Evolutionary conservation across 257 asterid genomes (phyloP), one percentile per base, ranked within the genome.

Genomic region (Nicotiana knightiana): DNA sequence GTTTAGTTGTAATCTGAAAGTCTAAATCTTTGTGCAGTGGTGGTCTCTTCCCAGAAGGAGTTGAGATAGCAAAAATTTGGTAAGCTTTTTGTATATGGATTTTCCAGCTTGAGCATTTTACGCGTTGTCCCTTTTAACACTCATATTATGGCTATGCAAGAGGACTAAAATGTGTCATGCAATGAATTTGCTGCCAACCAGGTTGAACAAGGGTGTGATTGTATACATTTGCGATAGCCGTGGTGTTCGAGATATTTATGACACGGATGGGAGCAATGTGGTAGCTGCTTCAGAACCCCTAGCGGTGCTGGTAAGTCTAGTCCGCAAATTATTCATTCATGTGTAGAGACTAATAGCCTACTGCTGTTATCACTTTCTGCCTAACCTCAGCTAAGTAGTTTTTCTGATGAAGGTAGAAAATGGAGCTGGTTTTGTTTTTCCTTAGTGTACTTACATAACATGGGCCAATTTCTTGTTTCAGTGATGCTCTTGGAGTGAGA

Each of bases 1-100:
- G 46, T 73, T 24, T 24, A 18, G 59, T 85, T 67, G 81, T 53
- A 65, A 70, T 81, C 83, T 89, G 73, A 92, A 84, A 81, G 80
- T 64, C 81, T 77, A 57, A 32, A 43, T 65, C 84, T 87, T 43
- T 83, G 80, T 90, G 89, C 95, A 96, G 99, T 76, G 99, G 99
- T 67, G 98, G 99, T 83, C 93, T 96, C 76, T 96, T 96, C 84
- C 99, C 99, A 54, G 99, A 96, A 91, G 99, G 98, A 93, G 91
- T 96, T 84, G 99, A 96, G 89, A 92, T 96, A 76, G 99, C 99
- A 80, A 96, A 96, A 87, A 96, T 96, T 39, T 96, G 99, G 99
- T 96, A 88, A 92, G 98, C 86, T 82, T 70, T 54, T 70, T 67
- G 48, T 79, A 46, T 80, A 21, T 35, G 46, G 18, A 37, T 80